Conservation (phyloP, 2,329 filamentous ascomycete genomes). For the Sarocladium kiliense region DNA sequence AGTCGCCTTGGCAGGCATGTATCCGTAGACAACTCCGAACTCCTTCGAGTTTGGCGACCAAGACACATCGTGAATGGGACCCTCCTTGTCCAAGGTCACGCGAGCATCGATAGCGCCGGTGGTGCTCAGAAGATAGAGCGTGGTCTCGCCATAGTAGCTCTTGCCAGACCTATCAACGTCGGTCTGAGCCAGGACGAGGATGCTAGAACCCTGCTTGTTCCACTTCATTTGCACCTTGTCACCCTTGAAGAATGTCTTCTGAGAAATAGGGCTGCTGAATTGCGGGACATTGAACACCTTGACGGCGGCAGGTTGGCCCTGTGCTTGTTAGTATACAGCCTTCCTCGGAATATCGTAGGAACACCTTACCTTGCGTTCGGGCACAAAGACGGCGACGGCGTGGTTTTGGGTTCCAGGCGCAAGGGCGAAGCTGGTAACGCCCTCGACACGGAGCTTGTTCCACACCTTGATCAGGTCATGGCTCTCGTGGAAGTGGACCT, state of each 20-base stretch:
- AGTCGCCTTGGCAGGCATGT: constrained; percentile 98
- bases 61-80: constrained; percentile 95
- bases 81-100: constrained; percentile 90
- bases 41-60: constrained; percentile 98
- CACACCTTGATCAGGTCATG: constrained; percentile 79
- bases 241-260: constrained; percentile 99
- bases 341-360: background rate
- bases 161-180: constrained; percentile 98
- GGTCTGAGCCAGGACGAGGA: constrained; percentile 94
- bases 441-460: constrained; percentile 93
- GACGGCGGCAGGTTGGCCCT: constrained; percentile 90
- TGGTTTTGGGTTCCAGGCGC: constrained; percentile 79
- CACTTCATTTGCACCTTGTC: constrained; percentile 99
- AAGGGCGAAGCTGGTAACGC: constrained; percentile 82
- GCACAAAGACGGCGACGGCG: constrained; percentile 90
- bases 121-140: constrained; percentile 88
- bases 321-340: constrained; percentile 11
- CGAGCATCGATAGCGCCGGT: constrained; percentile 90
- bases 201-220: constrained; percentile 85
- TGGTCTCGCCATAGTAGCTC: constrained; percentile 99
- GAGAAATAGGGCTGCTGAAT: constrained; percentile 77
- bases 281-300: constrained; percentile 92
- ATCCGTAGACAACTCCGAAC: constrained; percentile 96
- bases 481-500: constrained; percentile 95
- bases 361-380: constrained; percentile 77